Evolutionary conservation across 208 protist genomes (phyloP), one percentile per base, ranked within the genome.

Genomic region (Trypanosoma caninum): DNA sequence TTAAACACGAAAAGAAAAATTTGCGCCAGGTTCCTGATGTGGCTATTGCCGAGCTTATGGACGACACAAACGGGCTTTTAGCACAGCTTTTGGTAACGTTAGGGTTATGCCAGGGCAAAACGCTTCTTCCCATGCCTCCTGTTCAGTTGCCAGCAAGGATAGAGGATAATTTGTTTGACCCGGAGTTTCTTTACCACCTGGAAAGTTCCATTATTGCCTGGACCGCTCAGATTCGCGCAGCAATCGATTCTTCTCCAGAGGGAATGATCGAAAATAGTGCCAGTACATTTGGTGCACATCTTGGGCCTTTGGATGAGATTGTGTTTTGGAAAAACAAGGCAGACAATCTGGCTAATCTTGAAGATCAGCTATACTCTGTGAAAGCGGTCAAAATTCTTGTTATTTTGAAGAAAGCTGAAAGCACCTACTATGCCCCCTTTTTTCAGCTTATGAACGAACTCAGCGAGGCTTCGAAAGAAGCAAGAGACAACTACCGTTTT

Each of bases 251-350:
- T 0, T 87, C 81, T 30, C 92, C 92, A 10, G 89, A 94, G 68
- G 84, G 91, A 63, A 74, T 95, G 52, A 82, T 92, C 57, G 79
- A 83, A 55, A 68, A 60, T 35, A 80, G 61, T 46, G 64, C 76
- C 25, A 73, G 57, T 40, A 89, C 75, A 14, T n/a, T n/a, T n/a
- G 80, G 77, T 9, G 65, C 65, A 10, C 82, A 97, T 74, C 94
- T 95, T 7, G 80, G 91, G 11, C 97, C 97, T 33, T 53, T 97
- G 51, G 92, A 96, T 46, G 96, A 98, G 72, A 74, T 99, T 27
- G 84, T 78, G 18, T 99, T 98, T 72, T 99, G 97, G 97, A 80
- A 93, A 59, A 84, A 78, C 52, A 98, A 98, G 77, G 74, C 89
- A 3, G 77, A 91, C 14, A 97, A 99, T 74, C 72, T 99, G 27